Evolutionary conservation across 2,329 filamentous ascomycete genomes (phyloP), one percentile per base, ranked within the genome.

Genomic region (Fusarium globosum): DNA sequence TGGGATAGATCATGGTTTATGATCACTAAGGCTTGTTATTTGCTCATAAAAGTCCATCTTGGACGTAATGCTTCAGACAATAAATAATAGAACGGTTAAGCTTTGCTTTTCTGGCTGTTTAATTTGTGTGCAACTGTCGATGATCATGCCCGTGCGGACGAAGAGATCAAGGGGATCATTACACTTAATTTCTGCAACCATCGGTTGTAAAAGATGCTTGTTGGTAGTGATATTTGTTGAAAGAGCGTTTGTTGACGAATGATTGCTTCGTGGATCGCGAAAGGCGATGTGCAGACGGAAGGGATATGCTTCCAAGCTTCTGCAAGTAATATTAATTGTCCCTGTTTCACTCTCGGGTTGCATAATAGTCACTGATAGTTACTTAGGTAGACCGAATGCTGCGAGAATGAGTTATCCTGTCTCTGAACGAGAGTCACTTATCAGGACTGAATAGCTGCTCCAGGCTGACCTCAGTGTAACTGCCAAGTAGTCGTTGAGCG

Each of bases 91-190:
- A 21, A 30, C 20, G 26, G 0, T 48, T 48, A 1, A 48, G 45
- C 9, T 48, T 16, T 30, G 13, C 45, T 48, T 48, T 0, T 14
- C 3, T 30, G 0, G 4, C 14, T 21, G 20, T 30, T 30, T 48
- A 13, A 30, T 0, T 28, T 48, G 13, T 11, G 45, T 48, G 26
- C 26, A 12, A 0, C 4, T 11, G 2, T 48, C 1, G 23, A 46
- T 0, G 6, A 11, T 26, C 26, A 0, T 36, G 11, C 12, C 23
- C 7, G n/a, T 0, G 48, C 6, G 16, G n/a, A 23, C 6, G 6
- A 13, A 0, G 16, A 35, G 12, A n/a, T 30, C 4, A 18, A n/a
- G 46, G 20, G 7, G 14, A 16, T 13, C 6, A 18, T 7, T n/a
- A 5, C 7, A n/a, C 14, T 26, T 33, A 4, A 35, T 20, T 7